Conservation (phyloP, 352 stramenopile species). For the Phytophthora uliginosa region DNA sequence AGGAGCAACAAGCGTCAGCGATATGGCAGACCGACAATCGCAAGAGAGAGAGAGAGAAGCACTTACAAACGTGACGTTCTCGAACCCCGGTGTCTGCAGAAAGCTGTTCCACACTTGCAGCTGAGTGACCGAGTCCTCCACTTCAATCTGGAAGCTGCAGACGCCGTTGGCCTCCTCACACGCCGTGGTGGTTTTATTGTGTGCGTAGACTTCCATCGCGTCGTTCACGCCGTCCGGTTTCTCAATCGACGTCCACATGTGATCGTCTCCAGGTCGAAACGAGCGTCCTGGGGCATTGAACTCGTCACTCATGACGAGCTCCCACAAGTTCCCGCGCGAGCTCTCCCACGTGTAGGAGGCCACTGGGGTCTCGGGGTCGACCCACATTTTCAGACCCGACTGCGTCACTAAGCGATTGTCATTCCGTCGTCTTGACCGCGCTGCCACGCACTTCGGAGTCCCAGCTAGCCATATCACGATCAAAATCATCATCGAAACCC, state of each 20-base stretch:
- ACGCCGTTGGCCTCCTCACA: conserved; percentile 33
- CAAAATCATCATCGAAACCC: conserved; percentile 6
- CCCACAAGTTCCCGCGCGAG: conserved; percentile 69
- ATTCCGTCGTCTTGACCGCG: conserved; percentile 8
- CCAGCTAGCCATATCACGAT: conserved; percentile 7
- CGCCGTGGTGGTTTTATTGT: conserved; percentile 69
- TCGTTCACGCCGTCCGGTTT: conserved; percentile 94
- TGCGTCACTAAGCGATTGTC: conserved; percentile 37
- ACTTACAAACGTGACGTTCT: conserved; percentile 57
- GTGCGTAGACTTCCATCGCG: conserved; percentile 94
- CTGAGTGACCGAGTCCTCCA: conserved; percentile 40
- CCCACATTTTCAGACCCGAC: conserved; percentile 58
- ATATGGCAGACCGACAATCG: conserved; percentile 33
- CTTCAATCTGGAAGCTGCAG: conserved; percentile 53
- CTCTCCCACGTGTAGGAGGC: conserved; percentile 37
- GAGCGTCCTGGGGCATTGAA: conserved; percentile 88
- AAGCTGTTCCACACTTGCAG: conserved; percentile 61
- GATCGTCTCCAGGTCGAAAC: conserved; percentile 92
- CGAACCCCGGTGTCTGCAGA: conserved; percentile 37
- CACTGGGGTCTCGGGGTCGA: conserved; percentile 55
- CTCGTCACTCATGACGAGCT: conserved; percentile 96
- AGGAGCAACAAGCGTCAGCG: conserved; percentile 41
- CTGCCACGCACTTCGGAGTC: conserved; percentile 14
- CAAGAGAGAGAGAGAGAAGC: neutral
- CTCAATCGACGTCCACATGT: conserved; percentile 93